phyloP scores from a whole-genome alignment of 176 grass and related monocot species.

The Juncus inflexus region DNA sequence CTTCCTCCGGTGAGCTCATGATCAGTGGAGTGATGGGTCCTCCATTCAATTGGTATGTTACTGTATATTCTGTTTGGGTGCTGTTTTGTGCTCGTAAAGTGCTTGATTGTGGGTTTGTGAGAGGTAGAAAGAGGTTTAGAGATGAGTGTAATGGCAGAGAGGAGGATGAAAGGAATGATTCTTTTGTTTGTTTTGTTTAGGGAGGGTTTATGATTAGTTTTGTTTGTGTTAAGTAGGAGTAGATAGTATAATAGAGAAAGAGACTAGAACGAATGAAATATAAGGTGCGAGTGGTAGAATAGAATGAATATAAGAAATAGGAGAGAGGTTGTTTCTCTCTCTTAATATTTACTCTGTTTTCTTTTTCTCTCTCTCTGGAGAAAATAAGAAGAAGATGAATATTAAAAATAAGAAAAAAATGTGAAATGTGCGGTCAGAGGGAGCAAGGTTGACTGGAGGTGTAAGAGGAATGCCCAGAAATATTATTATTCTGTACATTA shows the following conservation, averaged over 20 bases:
- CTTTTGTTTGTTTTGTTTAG: constrained; percentile 24
- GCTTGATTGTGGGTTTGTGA: constrained; percentile 23
- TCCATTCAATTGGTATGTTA: constrained; percentile 12
- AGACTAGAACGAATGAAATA: neutral
- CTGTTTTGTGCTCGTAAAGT: constrained; percentile 16
- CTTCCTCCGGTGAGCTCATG: constrained; percentile 31
- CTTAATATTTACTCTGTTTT: neutral
- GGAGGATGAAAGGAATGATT: constrained; percentile 4
- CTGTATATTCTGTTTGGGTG: neutral
- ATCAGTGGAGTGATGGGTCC: neutral
- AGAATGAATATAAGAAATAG: neutral
- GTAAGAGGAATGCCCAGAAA: constrained; percentile 55
- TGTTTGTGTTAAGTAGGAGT: constrained; percentile 37
- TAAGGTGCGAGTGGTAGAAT: constrained; percentile 22
- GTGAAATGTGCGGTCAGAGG: constrained; percentile 27
- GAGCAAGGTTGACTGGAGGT: constrained; percentile 34
- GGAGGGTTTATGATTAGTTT: constrained; percentile 27
- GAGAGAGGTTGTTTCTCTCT: neutral
- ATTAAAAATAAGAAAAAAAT: constrained; percentile 5
- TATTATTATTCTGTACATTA: constrained; percentile 56
- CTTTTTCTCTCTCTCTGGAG: constrained; percentile 16
- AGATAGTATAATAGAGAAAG: constrained; percentile 31
- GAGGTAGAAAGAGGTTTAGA: constrained; percentile 5
- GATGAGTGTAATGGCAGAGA: neutral
- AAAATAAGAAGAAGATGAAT: too few relatives aligned